A percentile compares a stretch with the other conserved stretches of the same genome.
These are phyloP conservation scores for Naganishia kalamii DNA, from an alignment of 768 basidiomycete species.

Conservation along the genomic window DNA sequence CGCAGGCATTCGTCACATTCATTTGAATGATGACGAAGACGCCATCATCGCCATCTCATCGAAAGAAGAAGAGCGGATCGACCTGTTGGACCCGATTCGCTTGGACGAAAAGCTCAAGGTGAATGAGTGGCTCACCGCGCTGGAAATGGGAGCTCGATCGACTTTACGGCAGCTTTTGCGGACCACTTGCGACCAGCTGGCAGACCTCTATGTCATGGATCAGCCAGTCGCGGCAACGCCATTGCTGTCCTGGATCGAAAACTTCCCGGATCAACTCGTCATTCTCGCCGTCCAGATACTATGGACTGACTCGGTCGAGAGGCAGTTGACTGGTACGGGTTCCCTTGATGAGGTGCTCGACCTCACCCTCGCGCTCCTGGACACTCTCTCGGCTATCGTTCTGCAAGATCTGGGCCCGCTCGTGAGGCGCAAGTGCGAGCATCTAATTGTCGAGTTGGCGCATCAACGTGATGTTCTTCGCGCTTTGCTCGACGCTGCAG, in stretches of 20 bases:
- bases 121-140: conserved; percentile 92
- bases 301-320: conserved; percentile 65
- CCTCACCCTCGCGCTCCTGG: conserved; percentile 73
- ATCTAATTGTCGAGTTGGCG: conserved; percentile 95
- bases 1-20: conserved; percentile 86
- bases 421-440: conserved; percentile 96
- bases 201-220: conserved; percentile 68
- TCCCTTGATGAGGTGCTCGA: conserved; percentile 63
- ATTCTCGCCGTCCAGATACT: conserved; percentile 90
- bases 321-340: conserved; percentile 53
- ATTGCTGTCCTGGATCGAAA: conserved; percentile 85
- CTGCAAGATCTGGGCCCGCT: conserved; percentile 78
- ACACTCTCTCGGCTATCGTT: conserved; percentile 94
- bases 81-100: conserved; percentile 71
- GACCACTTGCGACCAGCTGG: conserved; percentile 71
- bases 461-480: conserved; percentile 95
- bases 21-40: conserved; percentile 67
- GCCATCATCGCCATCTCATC: conserved; percentile 86
- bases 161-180: conserved; percentile 77
- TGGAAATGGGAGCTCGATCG: conserved; percentile 86
- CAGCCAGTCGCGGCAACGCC: conserved; percentile 58
- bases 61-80: conserved; percentile 88
- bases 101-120: conserved; percentile 94
- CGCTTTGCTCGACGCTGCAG: conserved; percentile 61
- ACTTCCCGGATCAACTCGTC: conserved; percentile 90